These are phyloP conservation scores for Parasitella parasitica DNA, from an alignment of 371 early-diverging fungal species.

Conservation along the genomic window DNA sequence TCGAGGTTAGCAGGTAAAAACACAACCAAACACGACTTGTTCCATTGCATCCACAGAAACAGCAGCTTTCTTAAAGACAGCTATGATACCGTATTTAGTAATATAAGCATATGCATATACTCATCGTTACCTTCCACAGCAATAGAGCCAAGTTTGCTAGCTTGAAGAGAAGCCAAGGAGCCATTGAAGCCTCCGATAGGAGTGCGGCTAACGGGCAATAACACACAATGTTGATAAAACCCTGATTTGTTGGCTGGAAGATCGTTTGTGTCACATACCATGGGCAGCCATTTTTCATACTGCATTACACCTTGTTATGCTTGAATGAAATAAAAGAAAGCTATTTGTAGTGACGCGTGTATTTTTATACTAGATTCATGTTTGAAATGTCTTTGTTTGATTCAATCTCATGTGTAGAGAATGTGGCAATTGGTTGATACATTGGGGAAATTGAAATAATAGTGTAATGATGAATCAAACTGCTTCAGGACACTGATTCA, in stretches of 20 bases:
- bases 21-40: conserved; percentile 86
- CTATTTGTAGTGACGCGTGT: no score
- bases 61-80: conserved; percentile 70
- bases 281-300: background rate
- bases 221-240: no score
- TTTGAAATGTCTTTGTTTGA: no score
- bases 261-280: background rate
- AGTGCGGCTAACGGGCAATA: conserved; percentile 90
- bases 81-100: conserved; percentile 30
- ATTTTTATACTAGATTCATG: no score
- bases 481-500: no score
- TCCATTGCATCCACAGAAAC: conserved; percentile 72
- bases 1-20: conserved; percentile 86
- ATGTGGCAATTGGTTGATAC: no score
- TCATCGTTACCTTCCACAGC: conserved; percentile 79
- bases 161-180: conserved; percentile 80
- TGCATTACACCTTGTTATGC: no score
- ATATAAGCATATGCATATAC: background rate
- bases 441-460: no score
- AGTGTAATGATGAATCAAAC: no score
- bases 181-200: conserved; percentile 94
- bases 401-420: no score
- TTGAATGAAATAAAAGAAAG: no score
- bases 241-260: no score
- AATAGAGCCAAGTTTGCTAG: conserved; percentile 84